These are phyloP conservation scores for Helotiales sp. DNA, from an alignment of 2,329 filamentous ascomycete species.

Conservation along the genomic window DNA sequence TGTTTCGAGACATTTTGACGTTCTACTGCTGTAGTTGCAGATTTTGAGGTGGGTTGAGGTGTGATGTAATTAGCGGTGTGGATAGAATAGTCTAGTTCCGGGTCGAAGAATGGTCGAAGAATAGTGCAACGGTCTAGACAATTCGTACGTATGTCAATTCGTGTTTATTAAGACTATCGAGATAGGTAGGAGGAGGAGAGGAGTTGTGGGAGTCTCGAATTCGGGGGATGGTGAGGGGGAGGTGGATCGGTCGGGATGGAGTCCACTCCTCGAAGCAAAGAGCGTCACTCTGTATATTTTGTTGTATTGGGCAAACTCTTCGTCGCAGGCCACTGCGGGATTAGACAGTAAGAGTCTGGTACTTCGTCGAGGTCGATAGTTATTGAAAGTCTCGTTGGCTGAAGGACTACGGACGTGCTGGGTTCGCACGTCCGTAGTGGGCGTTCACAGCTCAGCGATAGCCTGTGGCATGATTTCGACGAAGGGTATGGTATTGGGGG, in stretches of 20 bases:
- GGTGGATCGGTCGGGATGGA: conserved; percentile 31
- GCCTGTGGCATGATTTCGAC: conserved; percentile 79
- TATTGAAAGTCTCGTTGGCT: conserved; percentile 76
- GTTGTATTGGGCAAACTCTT: conserved; percentile 44
- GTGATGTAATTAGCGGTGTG: conserved; percentile 32
- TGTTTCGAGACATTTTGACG: conserved; percentile 51
- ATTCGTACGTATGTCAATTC: conserved; percentile 1
- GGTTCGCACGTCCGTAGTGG: conserved; percentile 71
- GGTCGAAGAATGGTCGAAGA: too few species aligned
- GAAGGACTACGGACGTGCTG: conserved; percentile 77
- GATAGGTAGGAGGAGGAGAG: conserved; percentile 18
- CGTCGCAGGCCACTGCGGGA: conserved; percentile 23
- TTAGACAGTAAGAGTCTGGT: conserved; percentile 55
- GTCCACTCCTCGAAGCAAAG: conserved; percentile 31
- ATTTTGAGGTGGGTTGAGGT: not conserved
- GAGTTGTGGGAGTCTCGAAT: conserved; percentile 14
- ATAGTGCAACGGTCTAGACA: conserved; percentile 8
- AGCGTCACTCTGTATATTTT: conserved; percentile 37
- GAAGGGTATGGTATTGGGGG: conserved; percentile 52
- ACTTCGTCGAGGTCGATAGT: conserved; percentile 72
- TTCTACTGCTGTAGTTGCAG: conserved; percentile 12
- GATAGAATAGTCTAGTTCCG: conserved; percentile 5
- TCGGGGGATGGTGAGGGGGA: conserved; percentile 17
- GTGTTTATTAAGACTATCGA: conserved; percentile 28
- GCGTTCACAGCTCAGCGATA: conserved; percentile 90